phyloP scores from a whole-genome alignment of 805 yeast genomes.

The Metahyphopichia silvanorum region DNA sequence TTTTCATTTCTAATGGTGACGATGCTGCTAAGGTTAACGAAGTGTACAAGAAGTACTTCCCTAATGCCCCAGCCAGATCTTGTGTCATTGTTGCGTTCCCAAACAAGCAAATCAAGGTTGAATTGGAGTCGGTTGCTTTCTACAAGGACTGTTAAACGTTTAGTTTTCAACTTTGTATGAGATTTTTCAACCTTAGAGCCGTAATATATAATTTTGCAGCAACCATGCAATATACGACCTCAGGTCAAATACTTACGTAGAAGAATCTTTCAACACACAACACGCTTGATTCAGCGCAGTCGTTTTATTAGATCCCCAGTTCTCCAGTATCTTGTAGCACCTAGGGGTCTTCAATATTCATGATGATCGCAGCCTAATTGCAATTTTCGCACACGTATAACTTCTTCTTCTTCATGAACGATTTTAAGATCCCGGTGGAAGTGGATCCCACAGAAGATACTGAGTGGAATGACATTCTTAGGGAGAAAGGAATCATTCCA shows the following conservation, averaged over 20 bases:
- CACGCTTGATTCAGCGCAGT: too few relatives aligned
- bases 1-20: constrained; percentile 40
- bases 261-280: too few relatives aligned
- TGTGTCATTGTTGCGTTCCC: constrained; percentile 49
- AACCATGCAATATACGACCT: too few relatives aligned
- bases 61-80: constrained; percentile 47
- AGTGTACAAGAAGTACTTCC: constrained; percentile 42
- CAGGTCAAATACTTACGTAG: too few relatives aligned
- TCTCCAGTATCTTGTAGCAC: too few relatives aligned
- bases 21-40: constrained; percentile 40
- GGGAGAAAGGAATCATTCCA: constrained; percentile 90
- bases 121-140: constrained; percentile 45
- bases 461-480: constrained; percentile 95
- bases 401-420: constrained; percentile 12
- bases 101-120: constrained; percentile 42
- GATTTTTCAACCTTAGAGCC: too few relatives aligned
- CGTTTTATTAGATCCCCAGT: too few relatives aligned
- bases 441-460: constrained; percentile 96
- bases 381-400: too few relatives aligned
- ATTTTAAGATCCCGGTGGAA: constrained; percentile 71
- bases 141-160: background rate
- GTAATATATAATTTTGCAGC: too few relatives aligned
- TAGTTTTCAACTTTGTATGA: too few relatives aligned
- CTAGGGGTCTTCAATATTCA: too few relatives aligned
- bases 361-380: too few relatives aligned